Evolutionary conservation across 441 rosid species (phyloP).

Genomic region (Pelargonium myrrhifolium): DNA sequence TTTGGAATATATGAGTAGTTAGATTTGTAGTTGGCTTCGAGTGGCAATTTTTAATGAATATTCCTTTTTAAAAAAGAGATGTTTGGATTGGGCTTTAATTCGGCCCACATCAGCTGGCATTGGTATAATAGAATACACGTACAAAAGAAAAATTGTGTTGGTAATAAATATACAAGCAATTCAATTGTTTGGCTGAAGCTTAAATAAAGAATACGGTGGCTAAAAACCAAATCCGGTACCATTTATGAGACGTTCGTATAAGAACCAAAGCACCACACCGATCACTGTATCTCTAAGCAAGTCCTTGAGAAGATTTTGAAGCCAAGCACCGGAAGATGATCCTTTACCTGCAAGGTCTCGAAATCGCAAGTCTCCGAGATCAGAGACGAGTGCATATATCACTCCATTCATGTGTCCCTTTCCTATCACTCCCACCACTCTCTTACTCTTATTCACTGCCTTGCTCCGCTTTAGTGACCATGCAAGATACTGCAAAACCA

Average conservation of each 20-base stretch:
- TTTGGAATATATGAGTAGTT: no score
- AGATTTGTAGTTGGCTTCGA: no score
- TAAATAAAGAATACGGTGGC: background rate
- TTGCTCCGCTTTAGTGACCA: slow-evolving; percentile 89
- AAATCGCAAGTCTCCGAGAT: slow-evolving; percentile 65
- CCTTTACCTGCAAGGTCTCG: slow-evolving; percentile 58
- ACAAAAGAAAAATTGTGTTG: no score
- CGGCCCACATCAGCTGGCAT: no score
- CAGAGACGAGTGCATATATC: slow-evolving; percentile 60
- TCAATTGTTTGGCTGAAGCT: no score
- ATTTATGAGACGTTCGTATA: slow-evolving; percentile 29
- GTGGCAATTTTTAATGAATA: no score
- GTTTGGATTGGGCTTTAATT: no score
- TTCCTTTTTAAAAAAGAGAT: no score
- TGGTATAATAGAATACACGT: no score
- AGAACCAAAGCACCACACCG: slow-evolving; percentile 40
- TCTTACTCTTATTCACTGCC: slow-evolving; percentile 66
- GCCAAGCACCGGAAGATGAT: slow-evolving; percentile 20
- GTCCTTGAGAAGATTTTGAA: slow-evolving; percentile 19
- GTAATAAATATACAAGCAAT: no score
- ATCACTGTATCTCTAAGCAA: slow-evolving; percentile 38
- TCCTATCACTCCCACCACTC: slow-evolving; percentile 76
- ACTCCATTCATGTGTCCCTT: slow-evolving; percentile 84
- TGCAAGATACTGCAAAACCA: slow-evolving; percentile 50
- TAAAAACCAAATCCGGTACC: slow-evolving; percentile 6